Evolutionary conservation across 2,329 filamentous ascomycete genomes (phyloP).

Genomic region (Teratosphaeria nubilosa): DNA sequence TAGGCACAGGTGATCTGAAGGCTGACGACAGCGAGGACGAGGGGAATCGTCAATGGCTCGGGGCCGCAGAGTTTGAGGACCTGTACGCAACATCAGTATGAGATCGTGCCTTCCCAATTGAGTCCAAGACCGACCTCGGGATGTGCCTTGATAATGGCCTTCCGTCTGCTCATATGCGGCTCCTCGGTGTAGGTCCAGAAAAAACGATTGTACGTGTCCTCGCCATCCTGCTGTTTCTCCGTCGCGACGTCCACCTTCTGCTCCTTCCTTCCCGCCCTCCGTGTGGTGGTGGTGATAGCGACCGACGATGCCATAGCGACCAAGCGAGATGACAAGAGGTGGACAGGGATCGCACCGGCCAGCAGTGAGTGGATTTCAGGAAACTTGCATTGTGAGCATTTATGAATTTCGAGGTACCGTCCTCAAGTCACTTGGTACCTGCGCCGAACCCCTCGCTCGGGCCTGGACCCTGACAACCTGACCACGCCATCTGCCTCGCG

Average conservation of each 20-base stretch:
- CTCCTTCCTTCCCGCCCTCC: neutral
- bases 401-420: neutral
- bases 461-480: neutral
- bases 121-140: conserved; percentile 62
- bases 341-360: neutral
- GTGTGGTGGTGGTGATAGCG: conserved; percentile 1
- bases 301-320: neutral
- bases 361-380: neutral
- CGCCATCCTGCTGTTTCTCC: neutral
- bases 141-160: conserved; percentile 96
- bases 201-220: conserved; percentile 41
- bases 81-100: conserved; percentile 34
- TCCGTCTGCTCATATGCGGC: conserved; percentile 79
- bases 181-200: conserved; percentile 99
- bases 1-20: conserved; percentile 73
- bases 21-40: conserved; percentile 72
- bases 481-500: neutral
- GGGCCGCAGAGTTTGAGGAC: conserved; percentile 95
- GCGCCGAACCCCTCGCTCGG: neutral
- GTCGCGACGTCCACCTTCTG: conserved; percentile 1
- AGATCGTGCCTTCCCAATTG: neutral
- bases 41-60: conserved; percentile 89
- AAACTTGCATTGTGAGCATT: neutral
- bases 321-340: neutral
- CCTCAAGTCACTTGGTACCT: neutral